Percentiles rank a stretch among this genome's conserved stretches.
These are phyloP conservation scores for Cornus controversa DNA, from an alignment of 148 eudicot species.

Conservation along the genomic window DNA sequence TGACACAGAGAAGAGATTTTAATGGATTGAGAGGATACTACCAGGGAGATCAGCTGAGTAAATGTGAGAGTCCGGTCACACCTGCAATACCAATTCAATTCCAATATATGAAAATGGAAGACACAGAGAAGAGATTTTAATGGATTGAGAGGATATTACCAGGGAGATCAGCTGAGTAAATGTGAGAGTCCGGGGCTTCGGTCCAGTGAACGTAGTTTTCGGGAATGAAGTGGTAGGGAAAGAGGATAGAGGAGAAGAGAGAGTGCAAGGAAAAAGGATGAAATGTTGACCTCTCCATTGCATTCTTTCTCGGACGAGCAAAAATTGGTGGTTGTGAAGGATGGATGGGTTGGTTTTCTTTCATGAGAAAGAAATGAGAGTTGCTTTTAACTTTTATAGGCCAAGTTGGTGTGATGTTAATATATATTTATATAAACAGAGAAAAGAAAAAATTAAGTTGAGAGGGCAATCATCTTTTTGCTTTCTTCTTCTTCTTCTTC, in stretches of 20 bases:
- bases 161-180: conserved; percentile 66
- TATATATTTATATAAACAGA: too few relatives aligned
- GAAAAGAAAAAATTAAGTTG: too few relatives aligned
- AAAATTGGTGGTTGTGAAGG: neutral
- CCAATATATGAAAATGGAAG: neutral
- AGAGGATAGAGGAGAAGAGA: conserved; percentile 33
- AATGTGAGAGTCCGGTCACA: conserved; percentile 72
- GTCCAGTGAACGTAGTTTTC: conserved; percentile 72
- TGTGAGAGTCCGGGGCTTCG: conserved; percentile 71
- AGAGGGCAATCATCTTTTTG: too few relatives aligned
- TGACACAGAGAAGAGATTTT: neutral
- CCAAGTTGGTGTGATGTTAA: conserved; percentile 9
- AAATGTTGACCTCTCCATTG: conserved; percentile 51
- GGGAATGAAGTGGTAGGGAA: conserved; percentile 44
- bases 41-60: conserved; percentile 72
- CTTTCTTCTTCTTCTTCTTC: too few relatives aligned
- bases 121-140: neutral
- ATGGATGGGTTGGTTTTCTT: neutral
- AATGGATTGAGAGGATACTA: too few relatives aligned
- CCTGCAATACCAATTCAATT: conserved; percentile 29
- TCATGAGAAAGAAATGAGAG: neutral
- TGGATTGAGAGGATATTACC: too few relatives aligned
- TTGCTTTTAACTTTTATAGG: neutral
- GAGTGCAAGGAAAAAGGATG: conserved; percentile 39
- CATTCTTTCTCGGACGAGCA: conserved; percentile 8